Percentiles rank a stretch among this genome's conserved stretches.
Conservation (phyloP, 108 stramenopile genomes). For the Nitzschia palea region DNA sequence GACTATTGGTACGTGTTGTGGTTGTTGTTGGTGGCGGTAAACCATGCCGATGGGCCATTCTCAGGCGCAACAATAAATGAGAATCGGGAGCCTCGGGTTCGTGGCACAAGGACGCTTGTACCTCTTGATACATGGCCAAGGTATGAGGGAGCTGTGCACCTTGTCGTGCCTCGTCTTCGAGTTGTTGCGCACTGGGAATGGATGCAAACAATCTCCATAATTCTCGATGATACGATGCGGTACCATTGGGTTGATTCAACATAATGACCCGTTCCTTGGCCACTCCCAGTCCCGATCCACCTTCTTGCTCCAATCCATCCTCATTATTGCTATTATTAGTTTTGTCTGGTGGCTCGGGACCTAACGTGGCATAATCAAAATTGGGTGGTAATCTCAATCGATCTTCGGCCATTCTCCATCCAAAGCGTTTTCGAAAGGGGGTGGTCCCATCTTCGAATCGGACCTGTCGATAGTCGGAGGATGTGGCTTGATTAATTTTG, state of each 20-base stretch:
- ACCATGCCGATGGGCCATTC: conserved; percentile 68
- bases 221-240: conserved; percentile 64
- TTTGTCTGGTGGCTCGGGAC: background rate
- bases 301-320: background rate
- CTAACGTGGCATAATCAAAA: conserved; percentile 47
- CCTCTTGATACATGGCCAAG: conserved; percentile 39
- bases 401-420: conserved; percentile 20
- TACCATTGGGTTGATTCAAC: conserved; percentile 29
- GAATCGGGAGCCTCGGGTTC: conserved; percentile 46
- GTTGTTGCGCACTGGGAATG: conserved; percentile 47
- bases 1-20: background rate
- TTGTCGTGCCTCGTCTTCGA: conserved; percentile 34
- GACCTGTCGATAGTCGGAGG: background rate
- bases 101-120: conserved; percentile 23
- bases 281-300: conserved; percentile 7
- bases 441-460: background rate
- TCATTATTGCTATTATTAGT: conserved; percentile 2
- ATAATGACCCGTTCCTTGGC: conserved; percentile 28
- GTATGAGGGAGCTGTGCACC: conserved; percentile 44
- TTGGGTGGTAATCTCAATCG: conserved; percentile 37
- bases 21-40: conserved; percentile 28
- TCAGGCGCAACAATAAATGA: conserved; percentile 53
- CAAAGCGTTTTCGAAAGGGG: background rate
- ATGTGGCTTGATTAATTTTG: conserved; percentile 9
- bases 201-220: conserved; percentile 72